phyloP scores from a whole-genome alignment of 179 eudicot species.

The Beta corolliflora region DNA sequence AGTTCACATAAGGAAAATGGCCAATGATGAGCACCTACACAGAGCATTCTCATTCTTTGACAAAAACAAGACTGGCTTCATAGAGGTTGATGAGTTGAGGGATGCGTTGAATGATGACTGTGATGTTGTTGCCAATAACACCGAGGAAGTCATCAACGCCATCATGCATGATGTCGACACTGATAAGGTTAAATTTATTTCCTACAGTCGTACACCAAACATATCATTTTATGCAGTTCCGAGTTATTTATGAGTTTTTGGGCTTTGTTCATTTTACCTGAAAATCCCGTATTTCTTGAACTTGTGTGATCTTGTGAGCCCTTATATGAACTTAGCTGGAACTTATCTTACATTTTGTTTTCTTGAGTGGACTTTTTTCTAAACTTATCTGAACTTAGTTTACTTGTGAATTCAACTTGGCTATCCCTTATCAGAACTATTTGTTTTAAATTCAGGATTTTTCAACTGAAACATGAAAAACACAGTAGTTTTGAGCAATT shows the following conservation, averaged over 20 bases:
- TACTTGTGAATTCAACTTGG: background rate
- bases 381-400: background rate
- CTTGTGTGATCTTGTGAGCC: too few species aligned
- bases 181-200: conserved; percentile 39
- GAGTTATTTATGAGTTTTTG: background rate
- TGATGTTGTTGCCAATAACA: conserved; percentile 48
- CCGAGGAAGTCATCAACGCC: conserved; percentile 66
- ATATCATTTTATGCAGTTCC: background rate
- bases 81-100: conserved; percentile 72
- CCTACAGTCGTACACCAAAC: background rate
- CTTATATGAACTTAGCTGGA: background rate
- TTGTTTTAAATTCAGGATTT: background rate
- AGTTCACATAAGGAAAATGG: conserved; percentile 71
- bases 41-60: conserved; percentile 71
- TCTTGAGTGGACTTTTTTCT: too few species aligned
- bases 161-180: conserved; percentile 76
- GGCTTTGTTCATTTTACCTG: background rate
- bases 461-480: background rate
- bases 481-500: background rate
- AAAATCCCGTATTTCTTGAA: background rate
- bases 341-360: background rate
- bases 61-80: conserved; percentile 63
- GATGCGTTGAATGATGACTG: conserved; percentile 59
- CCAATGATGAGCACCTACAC: conserved; percentile 76
- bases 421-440: background rate